Base-by-base conservation (phyloP, 2,329 filamentous ascomycete species). In the Penicillium sp. region DNA sequence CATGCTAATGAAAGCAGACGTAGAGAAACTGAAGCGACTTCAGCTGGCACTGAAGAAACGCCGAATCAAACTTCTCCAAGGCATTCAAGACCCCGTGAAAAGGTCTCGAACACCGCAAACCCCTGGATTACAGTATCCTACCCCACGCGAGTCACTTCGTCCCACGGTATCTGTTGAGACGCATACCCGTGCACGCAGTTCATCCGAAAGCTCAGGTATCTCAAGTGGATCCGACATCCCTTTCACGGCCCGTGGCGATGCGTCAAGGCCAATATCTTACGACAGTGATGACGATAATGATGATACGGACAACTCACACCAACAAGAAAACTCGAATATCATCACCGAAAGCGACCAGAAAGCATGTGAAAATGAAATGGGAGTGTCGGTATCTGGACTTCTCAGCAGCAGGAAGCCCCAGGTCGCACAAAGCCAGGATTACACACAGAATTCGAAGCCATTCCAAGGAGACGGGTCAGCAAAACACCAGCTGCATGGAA, bases 41-140 rank as follows among this genome's bases (percentile, higher is more conserved):
- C 40, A 55, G 40, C 42, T 52, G n/a, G 20, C 53, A n/a, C 34
- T 55, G 34, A 52, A 44, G 40, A 52, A 26, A 34, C 53, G 53
- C 20, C 53, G 53, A 6, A 29, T 20, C 2, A 45, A 13, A 13
- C 53, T 55, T 2, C 24, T 55, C 1, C 24, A 46, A 16, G 18
- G 34, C 4, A n/a, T 39, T 40, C 40, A 7, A n/a, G 40, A 13
- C 16, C 48, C 53, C 4, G 1, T 11, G 10, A 51, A 40, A 20
- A 34, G 20, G 16, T 42, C 40, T 14, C 14, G 31, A 8, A 44
- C 39, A 6, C 34, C 26, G 8, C 53, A 52, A 11, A 29, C 24
- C 4, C 42, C 34, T 7, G 11, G 26, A 14, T 29, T 2, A 7
- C 34, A 34, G 5, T 29, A 20, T n/a, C 20, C 46, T 14, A 37